Percentiles rank a stretch among this genome's conserved stretches.
phyloP scores from a whole-genome alignment of 805 yeast species.

The Wickerhamiella alocasiicola region DNA sequence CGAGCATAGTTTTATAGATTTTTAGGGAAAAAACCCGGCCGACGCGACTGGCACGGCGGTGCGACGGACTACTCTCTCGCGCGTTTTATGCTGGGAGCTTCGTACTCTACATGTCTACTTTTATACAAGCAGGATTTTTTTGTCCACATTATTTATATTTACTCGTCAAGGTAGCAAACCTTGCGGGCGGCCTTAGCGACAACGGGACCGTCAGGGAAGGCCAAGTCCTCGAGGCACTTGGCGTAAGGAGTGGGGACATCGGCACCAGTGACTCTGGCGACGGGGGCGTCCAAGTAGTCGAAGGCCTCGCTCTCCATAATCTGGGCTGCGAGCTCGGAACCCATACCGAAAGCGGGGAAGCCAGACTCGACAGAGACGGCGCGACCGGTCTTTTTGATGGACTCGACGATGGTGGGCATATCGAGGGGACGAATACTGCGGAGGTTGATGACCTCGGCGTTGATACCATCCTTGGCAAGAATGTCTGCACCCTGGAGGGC shows the following conservation, averaged over 20 bases:
- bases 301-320: constrained; percentile 97
- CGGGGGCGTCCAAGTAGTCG: constrained; percentile 96
- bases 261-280: constrained; percentile 97
- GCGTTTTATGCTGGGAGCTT: no score
- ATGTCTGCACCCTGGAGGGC: constrained; percentile 82
- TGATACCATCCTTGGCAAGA: constrained; percentile 73
- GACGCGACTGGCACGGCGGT: no score
- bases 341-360: constrained; percentile 97
- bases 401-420: constrained; percentile 66
- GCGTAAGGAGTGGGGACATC: constrained; percentile 99
- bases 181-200: constrained; percentile 57
- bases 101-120: not conserved
- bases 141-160: not conserved
- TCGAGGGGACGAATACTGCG: constrained; percentile 97
- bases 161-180: constrained; percentile 29
- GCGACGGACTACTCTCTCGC: no score
- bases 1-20: no score
- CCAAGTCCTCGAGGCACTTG: constrained; percentile 88
- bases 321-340: constrained; percentile 95
- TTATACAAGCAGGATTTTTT: not conserved
- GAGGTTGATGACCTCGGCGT: constrained; percentile 87
- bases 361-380: constrained; percentile 94
- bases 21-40: no score
- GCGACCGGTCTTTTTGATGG: constrained; percentile 94
- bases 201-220: constrained; percentile 93